A percentile compares a stretch with the other conserved stretches of the same genome.
Conservation (phyloP, 331 rosid species). For the Malus hybrid region DNA sequence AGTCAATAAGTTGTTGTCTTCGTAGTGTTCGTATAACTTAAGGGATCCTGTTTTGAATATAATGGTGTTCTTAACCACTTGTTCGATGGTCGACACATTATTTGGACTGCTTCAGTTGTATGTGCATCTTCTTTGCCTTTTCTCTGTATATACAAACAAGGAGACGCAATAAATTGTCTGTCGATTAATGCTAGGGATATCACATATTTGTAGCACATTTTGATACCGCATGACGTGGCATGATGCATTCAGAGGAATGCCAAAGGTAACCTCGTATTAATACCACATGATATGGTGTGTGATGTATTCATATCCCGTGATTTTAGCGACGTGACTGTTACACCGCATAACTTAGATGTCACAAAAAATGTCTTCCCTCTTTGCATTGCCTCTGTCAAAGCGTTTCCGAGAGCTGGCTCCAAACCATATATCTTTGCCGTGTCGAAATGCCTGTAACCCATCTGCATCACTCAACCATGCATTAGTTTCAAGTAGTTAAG, state of each 20-base stretch:
- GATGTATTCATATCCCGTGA: too few relatives aligned
- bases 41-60: background rate
- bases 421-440: constrained; percentile 85
- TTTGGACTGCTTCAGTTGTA: background rate
- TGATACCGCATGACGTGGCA: too few relatives aligned
- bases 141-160: background rate
- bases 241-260: too few relatives aligned
- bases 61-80: background rate
- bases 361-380: constrained; percentile 62
- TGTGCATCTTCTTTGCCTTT: background rate
- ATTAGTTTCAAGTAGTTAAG: background rate
- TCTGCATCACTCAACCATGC: constrained; percentile 28
- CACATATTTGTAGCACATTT: too few relatives aligned
- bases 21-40: background rate
- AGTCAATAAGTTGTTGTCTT: background rate
- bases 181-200: too few relatives aligned
- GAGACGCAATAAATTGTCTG: background rate
- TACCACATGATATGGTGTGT: too few relatives aligned
- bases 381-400: constrained; percentile 45
- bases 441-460: constrained; percentile 89
- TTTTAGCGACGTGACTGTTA: too few relatives aligned
- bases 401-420: constrained; percentile 64
- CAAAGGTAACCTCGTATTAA: too few relatives aligned
- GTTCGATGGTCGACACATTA: background rate
- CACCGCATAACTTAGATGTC: constrained; percentile 62